Percentiles rank a stretch among this genome's conserved stretches.
Evolutionary conservation across 495 filamentous ascomycete genomes (phyloP).

Genomic region (Hypoxylon intermedium): DNA sequence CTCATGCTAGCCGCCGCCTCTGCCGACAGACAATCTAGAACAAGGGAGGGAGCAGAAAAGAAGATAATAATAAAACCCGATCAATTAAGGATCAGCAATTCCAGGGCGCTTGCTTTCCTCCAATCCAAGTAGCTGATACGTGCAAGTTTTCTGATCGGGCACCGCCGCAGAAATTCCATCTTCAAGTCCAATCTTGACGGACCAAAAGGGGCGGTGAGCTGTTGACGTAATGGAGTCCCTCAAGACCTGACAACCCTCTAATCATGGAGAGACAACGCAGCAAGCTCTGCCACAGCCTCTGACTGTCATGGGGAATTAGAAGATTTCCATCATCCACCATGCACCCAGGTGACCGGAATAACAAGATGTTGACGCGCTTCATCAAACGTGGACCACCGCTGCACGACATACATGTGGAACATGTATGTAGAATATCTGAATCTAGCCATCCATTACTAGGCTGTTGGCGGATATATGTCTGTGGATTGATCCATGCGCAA

Average conservation of each 20-base stretch:
- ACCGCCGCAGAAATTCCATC: slow-evolving; percentile 34
- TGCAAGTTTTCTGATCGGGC: slow-evolving; percentile 32
- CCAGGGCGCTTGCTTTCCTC: slow-evolving; percentile 17
- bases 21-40: slow-evolving; percentile 12
- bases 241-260: slow-evolving; percentile 20
- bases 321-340: slow-evolving; percentile 22
- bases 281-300: slow-evolving; percentile 26
- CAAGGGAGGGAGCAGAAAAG: slow-evolving; percentile 5
- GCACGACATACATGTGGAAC: slow-evolving; percentile 43
- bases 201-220: slow-evolving; percentile 39
- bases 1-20: slow-evolving; percentile 19
- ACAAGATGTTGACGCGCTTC: slow-evolving; percentile 36
- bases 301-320: slow-evolving; percentile 28
- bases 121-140: slow-evolving; percentile 25
- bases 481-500: slow-evolving; percentile 28
- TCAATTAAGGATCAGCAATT: slow-evolving; percentile 25
- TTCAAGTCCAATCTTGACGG: slow-evolving; percentile 32
- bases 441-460: slow-evolving; percentile 29
- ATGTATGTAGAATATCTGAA: slow-evolving; percentile 36
- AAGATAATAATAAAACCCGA: neutral
- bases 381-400: slow-evolving; percentile 39
- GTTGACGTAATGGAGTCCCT: slow-evolving; percentile 37
- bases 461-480: slow-evolving; percentile 27
- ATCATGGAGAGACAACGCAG: slow-evolving; percentile 39
- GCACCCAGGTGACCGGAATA: slow-evolving; percentile 34